Conservation (phyloP, 2,329 filamentous ascomycete species). For the Lachnellula occidentalis region DNA sequence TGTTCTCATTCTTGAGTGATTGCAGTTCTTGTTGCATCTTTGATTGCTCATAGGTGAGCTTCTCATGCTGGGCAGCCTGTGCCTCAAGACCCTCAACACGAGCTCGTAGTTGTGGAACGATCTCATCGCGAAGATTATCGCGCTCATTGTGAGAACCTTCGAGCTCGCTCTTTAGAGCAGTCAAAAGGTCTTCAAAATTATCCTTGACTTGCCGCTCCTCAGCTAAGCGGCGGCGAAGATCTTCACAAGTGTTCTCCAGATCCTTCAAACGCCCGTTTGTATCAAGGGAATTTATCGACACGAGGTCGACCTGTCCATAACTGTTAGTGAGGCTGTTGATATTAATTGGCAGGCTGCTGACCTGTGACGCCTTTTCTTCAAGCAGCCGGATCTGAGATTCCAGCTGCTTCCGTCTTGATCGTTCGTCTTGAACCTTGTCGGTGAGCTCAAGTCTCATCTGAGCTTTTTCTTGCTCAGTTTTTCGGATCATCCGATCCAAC, state of each 20-base stretch:
- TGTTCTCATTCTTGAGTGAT: constrained; percentile 61
- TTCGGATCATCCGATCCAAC: constrained; percentile 74
- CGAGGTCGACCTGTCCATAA: constrained; percentile 32
- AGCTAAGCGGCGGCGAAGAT: constrained; percentile 71
- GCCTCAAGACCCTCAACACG: constrained; percentile 73
- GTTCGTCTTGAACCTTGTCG: constrained; percentile 81
- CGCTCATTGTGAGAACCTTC: constrained; percentile 79
- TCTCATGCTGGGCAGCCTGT: constrained; percentile 66
- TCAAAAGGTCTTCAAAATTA: constrained; percentile 88
- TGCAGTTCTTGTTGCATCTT: constrained; percentile 85
- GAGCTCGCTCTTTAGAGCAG: constrained; percentile 76
- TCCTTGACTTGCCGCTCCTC: constrained; percentile 86
- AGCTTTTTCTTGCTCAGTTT: constrained; percentile 86
- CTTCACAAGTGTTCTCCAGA: constrained; percentile 74
- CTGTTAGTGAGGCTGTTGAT: constrained; percentile 12
- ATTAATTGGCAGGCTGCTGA: constrained; percentile 29
- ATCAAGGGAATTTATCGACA: constrained; percentile 51
- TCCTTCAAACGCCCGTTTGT: constrained; percentile 63
- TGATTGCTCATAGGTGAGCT: constrained; percentile 70
- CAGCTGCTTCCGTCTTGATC: constrained; percentile 65
- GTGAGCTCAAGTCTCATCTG: constrained; percentile 80
- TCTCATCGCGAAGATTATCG: constrained; percentile 84
- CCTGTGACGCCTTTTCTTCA: constrained; percentile 68
- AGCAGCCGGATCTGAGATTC: constrained; percentile 81
- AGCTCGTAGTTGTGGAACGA: constrained; percentile 72